Evolutionary conservation across 495 filamentous ascomycete species (phyloP), one percentile per base, ranked within the genome.

Genomic region (Annulohypoxylon maeteangense): DNA sequence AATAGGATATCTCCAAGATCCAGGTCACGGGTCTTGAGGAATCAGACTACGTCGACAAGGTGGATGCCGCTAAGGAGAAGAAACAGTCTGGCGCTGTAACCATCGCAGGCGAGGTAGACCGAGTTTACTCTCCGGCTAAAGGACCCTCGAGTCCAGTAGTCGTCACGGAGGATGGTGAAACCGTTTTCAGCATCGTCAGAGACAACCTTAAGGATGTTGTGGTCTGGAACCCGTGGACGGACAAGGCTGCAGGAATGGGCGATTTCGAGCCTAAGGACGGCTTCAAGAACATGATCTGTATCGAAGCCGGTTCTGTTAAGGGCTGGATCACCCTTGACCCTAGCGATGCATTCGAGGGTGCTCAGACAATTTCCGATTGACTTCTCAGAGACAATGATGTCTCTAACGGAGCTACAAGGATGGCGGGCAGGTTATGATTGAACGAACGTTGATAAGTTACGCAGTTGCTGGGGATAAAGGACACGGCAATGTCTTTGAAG

Each of bases 221-320:
- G 1, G 92, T 99, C 2, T 99, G 96, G 96, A 99, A 99, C 78
- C 96, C 96, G 3, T 98, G 95, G 94, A 84, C 85, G 31, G 92
- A 93, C 59, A 95, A 94, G 79, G 90, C 92, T 7, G 86, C 85
- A 70, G 86, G 85, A 0, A 94, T 98, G 85, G 89, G 82, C 34
- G 95, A 99, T 74, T 97, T 99, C 80, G 89, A 86, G 50, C 95
- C 95, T 3, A 90, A 93, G 73, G 92, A 93, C 63, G 95, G 93
- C 22, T 98, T 90, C 80, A 91, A 91, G 82, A 87, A 93, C 20
- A 97, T 98, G 93, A 81, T 99, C 54, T 98, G 95, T 79, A 88
- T 98, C 50, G 96, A 98, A 82, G 91, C 94, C 6, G 95, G 96
- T 1, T 85, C 90, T 0, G 95, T 99, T 12, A 82, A 85, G 63